phyloP scores from a whole-genome alignment of 176 grass and related monocot genomes.

The Avena insularis region DNA sequence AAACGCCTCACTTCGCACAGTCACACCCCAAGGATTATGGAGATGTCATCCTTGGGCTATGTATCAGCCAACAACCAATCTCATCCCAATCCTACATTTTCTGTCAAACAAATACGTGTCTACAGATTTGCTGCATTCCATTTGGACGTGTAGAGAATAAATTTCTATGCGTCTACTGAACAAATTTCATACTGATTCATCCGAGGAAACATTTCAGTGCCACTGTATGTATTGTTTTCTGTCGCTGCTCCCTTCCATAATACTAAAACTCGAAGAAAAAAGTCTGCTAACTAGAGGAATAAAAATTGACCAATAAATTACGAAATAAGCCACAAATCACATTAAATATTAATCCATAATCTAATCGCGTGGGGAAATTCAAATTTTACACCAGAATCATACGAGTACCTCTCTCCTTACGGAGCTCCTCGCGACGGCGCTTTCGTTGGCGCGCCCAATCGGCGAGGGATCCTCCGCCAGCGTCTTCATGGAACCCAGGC shows the following conservation, averaged over 20 bases:
- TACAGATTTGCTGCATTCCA: slow-evolving; percentile 5
- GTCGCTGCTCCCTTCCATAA: background rate
- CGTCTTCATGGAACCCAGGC: slow-evolving; percentile 39
- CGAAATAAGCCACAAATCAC: background rate
- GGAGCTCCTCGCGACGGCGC: slow-evolving; percentile 67
- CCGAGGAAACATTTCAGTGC: background rate
- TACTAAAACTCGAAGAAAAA: background rate
- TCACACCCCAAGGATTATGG: background rate
- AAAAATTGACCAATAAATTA: background rate
- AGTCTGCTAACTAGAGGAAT: background rate
- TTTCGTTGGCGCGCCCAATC: slow-evolving; percentile 75
- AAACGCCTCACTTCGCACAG: background rate
- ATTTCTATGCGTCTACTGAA: background rate
- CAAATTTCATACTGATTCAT: background rate
- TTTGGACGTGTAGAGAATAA: background rate
- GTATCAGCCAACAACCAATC: background rate
- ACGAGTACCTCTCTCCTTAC: slow-evolving; percentile 70
- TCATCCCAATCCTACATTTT: background rate
- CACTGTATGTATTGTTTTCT: background rate
- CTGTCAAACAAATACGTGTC: background rate
- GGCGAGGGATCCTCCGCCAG: slow-evolving; percentile 42
- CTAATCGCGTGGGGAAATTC: background rate
- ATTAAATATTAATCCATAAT: background rate
- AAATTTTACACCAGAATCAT: background rate
- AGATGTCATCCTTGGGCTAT: background rate